Base-by-base conservation (phyloP, 306 rosid species). In the Cucumis sativus region DNA sequence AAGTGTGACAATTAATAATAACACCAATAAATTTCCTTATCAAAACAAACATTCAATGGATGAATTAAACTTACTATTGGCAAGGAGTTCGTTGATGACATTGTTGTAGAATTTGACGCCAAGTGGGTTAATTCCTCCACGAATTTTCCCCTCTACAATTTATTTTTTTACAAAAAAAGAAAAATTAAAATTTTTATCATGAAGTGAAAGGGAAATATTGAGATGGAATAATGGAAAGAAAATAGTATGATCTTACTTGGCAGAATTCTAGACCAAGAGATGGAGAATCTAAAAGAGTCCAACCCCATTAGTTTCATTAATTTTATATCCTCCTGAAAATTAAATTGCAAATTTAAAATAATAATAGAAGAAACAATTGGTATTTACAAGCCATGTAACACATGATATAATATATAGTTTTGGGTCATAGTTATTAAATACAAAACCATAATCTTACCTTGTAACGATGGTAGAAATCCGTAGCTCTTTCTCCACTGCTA, bases 71-170 rank as follows among this genome's bases (percentile, higher is more conserved):
- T 52, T 18, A 86, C 87, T 84, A 58, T 83, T 70, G 6, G 80
- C 51, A 7, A 86, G 49, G 75, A 86, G 85, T 28, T 79, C 85
- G n/a, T 86, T 39, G 60, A 86, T 81, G 41, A 86, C 55, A 16
- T 83, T 73, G 45, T 83, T 83, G 82, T 86, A 86, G 78, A 83
- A 86, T 59, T 81, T 71, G 45, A 86, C 84, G 0, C 85, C 87
- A 0, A 15, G 45, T 76, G 61, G 63, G 63, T 86, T 86, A 30
- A 83, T 82, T 21, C 89, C 89, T 8, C 83, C 85, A 7, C 74
- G 77, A 7, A 86, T 3, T 59, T 79, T 86, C 5, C 87, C 89
- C 30, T 79, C 89, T 86, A 79, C 6, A 80, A 54, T 10, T 6
- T 1, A 54, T 10, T 6, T 10, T 18, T 47, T 47, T 47, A 0